Base-by-base conservation (phyloP, 495 filamentous ascomycete species). In the Opeltia flavorubescens region DNA sequence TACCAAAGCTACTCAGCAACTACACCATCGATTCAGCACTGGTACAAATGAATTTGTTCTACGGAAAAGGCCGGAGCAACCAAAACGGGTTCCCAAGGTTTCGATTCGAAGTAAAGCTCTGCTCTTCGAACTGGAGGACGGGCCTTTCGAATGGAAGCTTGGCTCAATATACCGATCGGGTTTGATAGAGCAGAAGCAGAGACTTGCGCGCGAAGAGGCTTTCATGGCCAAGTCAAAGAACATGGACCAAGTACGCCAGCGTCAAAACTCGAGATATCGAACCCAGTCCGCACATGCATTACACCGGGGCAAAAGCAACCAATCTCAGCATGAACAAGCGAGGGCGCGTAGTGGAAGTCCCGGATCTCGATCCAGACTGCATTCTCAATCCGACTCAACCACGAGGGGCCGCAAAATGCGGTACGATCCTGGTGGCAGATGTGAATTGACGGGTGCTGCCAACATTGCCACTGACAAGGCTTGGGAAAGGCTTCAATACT, bases 131-230 rank as follows among this genome's bases (percentile, higher is more conserved):
- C 66, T 99, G 40, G 91, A 99, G 62, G 91, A 99, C 61, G 87
- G 91, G 43, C 81, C 85, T 1, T 99, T 99, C 57, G 91, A 99
- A 59, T 95, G 89, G 83, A 95, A 95, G 56, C 71, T 99, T 18
- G 84, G 86, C 0, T 75, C 81, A 53, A 99, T 96, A 40, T 96
- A 96, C 55, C 79, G 89, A 5, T 74, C 81, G 18, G 91, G 93
- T 2, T 66, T 94, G 20, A 67, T 86, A 41, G 91, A 99, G 56
- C 86, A 95, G 63, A 75, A 78, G 57, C 89, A 95, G 57, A 76
- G 91, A 12, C 65, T 89, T 49, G 89, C 89, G 11, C 75, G 91
- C 21, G 86, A 94, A 63, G 86, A 94, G 35, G 89, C 91, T 0
- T 96, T 89, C 64, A 63, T 76, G 5, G 65, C 93, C 38, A 99